Base-by-base conservation (phyloP, 306 rosid species). In the Vigna nakashimae region DNA sequence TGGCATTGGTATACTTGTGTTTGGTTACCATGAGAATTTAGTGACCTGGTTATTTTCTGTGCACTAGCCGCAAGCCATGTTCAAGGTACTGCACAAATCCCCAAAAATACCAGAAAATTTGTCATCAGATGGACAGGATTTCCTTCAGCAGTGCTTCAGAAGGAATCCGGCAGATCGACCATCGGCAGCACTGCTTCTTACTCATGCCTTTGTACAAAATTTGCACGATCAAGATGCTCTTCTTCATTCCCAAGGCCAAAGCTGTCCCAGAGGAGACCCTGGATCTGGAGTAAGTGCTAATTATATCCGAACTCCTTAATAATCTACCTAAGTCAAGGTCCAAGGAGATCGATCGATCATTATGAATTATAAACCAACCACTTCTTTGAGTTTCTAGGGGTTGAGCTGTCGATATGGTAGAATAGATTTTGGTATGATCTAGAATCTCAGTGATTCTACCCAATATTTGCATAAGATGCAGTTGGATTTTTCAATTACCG, bases 1-100 rank as follows among this genome's bases (percentile, higher is more conserved):
- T 53, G 57, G 22, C 55, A 64, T 46, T 18, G 18, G 24, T 38
- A 58, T 49, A 57, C 24, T 56, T 24, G 34, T 48, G 43, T 32
- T 80, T 81, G 38, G 14, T 48, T 49, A 60, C 75, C 18, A 50
- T 58, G 56, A 34, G 4, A 45, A 49, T 64, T 71, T 66, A 65
- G 51, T 69, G 48, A 50, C 66, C 62, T 74, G 24, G 73, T 53
- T 87, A 43, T 56, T 32, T 80, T 80, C 17, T 70, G 73, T 78
- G 24, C 71, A 51, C 71, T 84, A 96, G 99, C 97, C 94, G 81
- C 96, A 91, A 86, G 99, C 96, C 80, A 96, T 92, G 98, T 96
- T 96, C 94, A 96, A 92, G 88, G 93, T 87, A 42, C 82, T 96
- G 87, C 87, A 92, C 81, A 88, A 53, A 72, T 77, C 88, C 65